Evolutionary conservation across 108 stramenopile genomes (phyloP).

Genomic region (Licmophora abbreviata): DNA sequence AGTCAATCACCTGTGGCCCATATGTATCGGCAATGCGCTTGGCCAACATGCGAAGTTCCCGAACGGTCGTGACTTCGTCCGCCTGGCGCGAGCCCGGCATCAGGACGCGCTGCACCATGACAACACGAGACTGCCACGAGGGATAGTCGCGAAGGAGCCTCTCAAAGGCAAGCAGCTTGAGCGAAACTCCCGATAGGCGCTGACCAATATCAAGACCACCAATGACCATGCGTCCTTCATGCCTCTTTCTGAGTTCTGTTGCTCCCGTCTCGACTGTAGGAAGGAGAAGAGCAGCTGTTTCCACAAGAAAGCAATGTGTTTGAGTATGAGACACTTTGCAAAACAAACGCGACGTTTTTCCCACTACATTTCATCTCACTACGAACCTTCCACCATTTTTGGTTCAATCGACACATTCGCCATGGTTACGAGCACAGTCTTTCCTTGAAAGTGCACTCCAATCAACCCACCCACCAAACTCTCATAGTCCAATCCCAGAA

Average conservation of each 20-base stretch:
- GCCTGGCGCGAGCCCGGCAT: constrained; percentile 71
- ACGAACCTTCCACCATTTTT: constrained; percentile 57
- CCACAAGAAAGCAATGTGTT: constrained; percentile 1
- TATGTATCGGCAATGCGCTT: constrained; percentile 73
- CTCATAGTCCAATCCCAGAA: constrained; percentile 92
- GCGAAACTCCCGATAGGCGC: constrained; percentile 84
- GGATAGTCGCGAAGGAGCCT: constrained; percentile 90
- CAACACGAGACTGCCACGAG: constrained; percentile 80
- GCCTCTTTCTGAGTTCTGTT: constrained; percentile 46
- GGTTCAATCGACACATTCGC: constrained; percentile 98
- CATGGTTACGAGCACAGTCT: constrained; percentile 93
- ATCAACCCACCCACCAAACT: constrained; percentile 88
- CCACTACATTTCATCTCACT: too few relatives aligned
- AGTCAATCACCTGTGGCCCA: constrained; percentile 83
- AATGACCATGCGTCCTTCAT: constrained; percentile 75
- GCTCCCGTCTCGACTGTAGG: constrained; percentile 53
- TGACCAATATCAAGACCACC: constrained; percentile 90
- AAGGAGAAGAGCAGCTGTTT: constrained; percentile 43
- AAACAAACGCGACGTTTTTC: constrained; percentile 4
- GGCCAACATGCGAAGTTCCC: constrained; percentile 69
- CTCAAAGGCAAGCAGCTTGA: constrained; percentile 95
- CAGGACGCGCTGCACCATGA: constrained; percentile 89
- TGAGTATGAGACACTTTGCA: constrained; percentile 2
- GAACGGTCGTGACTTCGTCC: constrained; percentile 77
- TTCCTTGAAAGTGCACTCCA: constrained; percentile 84